Evolutionary conservation across 1,284 basidiomycete species (phyloP), one percentile per base, ranked within the genome.

Genomic region (Malassezia caprae): DNA sequence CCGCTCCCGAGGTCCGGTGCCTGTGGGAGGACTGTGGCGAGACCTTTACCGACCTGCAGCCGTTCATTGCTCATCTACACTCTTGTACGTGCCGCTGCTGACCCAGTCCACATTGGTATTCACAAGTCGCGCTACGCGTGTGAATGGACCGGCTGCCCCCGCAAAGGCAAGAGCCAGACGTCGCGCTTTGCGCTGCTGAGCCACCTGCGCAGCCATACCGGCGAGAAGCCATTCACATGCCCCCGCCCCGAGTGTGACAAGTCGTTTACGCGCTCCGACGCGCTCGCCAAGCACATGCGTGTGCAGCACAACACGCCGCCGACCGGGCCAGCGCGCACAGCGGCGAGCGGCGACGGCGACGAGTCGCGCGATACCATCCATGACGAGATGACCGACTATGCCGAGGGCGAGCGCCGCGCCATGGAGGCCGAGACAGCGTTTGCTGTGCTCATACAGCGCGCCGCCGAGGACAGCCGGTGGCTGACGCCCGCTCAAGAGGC

Each of bases 171-270:
- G 48, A 80, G 84, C 0, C 88, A 91, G 69, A 88, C 86, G 0
- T 88, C 86, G 6, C 82, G 87, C 13, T 90, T 90, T 62, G 88
- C 88, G 4, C 81, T 91, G 30, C 83, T 90, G 60, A 85, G 85
- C 8, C 89, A 91, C 69, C 82, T 87, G 82, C 49, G 72, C 32
- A 68, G 65, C n/a, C 88, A 91, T 69, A 91, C 89, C 0, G 88
- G 88, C 43, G 89, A 91, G 76, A 90, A 90, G 69, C 88, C 88
- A 0, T 91, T 88, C 67, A 84, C 81, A n/a, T 91, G 88, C 69
- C 78, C 83, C 2, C 77, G 81, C 58, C 84, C 87, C 87, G 89
- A 90, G 76, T 91, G 89, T 70, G 89, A 91, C 78, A 90, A 89
- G 72, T 86, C 86, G 0, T 91, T 91, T 73, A 90, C 89, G 4